phyloP scores from a whole-genome alignment of 2,329 filamentous ascomycete species.

The Pleurostoma richardsiae region DNA sequence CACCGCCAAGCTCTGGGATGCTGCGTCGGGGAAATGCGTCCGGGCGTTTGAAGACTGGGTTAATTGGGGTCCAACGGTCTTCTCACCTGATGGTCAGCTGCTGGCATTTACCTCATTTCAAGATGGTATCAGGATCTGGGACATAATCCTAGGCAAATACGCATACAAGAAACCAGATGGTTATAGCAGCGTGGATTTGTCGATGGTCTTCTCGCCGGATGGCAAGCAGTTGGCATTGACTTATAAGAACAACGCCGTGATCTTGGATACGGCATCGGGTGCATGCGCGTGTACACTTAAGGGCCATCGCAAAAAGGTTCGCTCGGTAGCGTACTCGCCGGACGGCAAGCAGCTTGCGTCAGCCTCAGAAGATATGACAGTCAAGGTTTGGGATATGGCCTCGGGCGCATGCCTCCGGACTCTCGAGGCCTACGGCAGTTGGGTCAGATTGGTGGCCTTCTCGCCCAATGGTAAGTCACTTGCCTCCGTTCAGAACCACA shows the following conservation, averaged over 20 bases:
- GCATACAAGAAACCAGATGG: too few relatives aligned
- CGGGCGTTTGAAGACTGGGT: too few relatives aligned
- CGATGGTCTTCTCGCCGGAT: too few relatives aligned
- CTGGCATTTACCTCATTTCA: too few relatives aligned
- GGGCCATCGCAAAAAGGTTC: conserved; percentile 7
- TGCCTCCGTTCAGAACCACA: background rate
- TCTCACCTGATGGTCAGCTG: too few relatives aligned
- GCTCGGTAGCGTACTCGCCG: conserved; percentile 1
- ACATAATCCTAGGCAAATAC: too few relatives aligned
- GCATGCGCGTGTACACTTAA: conserved; percentile 10
- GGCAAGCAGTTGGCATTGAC: too few relatives aligned
- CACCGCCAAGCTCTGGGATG: background rate
- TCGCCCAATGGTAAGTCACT: too few relatives aligned
- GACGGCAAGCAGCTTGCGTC: conserved; percentile 1
- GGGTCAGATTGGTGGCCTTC: background rate
- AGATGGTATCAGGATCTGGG: too few relatives aligned
- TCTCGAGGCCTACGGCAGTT: background rate
- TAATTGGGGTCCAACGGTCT: too few relatives aligned
- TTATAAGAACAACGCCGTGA: background rate
- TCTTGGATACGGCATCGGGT: background rate
- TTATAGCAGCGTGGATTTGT: too few relatives aligned
- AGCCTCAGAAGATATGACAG: background rate
- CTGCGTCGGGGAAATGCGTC: too few relatives aligned
- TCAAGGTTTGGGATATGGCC: conserved; percentile 3
- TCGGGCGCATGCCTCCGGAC: background rate